Conservation (phyloP, 2,329 filamentous ascomycete genomes). For the Ophiocordyceps unilateralis region DNA sequence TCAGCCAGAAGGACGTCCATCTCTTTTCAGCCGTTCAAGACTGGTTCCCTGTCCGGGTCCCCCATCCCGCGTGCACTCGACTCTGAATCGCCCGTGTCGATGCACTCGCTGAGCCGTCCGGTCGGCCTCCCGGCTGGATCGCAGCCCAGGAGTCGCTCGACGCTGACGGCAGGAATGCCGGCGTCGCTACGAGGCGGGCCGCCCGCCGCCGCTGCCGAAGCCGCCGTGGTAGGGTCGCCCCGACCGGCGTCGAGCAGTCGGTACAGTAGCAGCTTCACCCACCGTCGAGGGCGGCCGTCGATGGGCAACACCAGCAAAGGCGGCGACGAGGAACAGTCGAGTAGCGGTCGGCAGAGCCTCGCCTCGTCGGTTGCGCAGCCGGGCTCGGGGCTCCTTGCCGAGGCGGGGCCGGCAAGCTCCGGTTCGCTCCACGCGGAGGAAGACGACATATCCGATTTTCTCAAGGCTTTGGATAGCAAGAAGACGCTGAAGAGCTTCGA, state of each 20-base stretch:
- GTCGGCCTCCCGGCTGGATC: constrained; percentile 25
- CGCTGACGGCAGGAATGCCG: constrained; percentile 59
- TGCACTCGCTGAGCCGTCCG: constrained; percentile 31
- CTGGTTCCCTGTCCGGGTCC: constrained; percentile 82
- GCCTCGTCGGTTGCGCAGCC: constrained; percentile 54
- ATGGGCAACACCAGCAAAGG: constrained; percentile 53
- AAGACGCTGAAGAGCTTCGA: constrained; percentile 77
- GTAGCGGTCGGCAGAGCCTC: constrained; percentile 65
- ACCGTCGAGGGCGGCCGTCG: constrained; percentile 62
- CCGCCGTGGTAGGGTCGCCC: constrained; percentile 58
- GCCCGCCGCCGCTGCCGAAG: constrained; percentile 41
- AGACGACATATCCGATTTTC: constrained; percentile 83
- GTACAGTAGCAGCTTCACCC: constrained; percentile 89
- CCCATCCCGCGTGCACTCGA: constrained; percentile 39
- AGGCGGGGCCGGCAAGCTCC: constrained; percentile 47
- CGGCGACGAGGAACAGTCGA: constrained; percentile 54
- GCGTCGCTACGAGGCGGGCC: constrained; percentile 53
- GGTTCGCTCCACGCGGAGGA: constrained; percentile 60
- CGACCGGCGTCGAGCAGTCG: constrained; percentile 61
- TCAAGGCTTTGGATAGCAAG: constrained; percentile 74
- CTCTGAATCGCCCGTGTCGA: constrained; percentile 35
- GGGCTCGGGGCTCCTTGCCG: constrained; percentile 64
- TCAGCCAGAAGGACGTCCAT: constrained; percentile 59
- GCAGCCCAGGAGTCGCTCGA: constrained; percentile 49
- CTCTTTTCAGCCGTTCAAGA: constrained; percentile 92